These are phyloP conservation scores for Botryotinia convoluta DNA, from an alignment of 2,329 filamentous ascomycete genomes.

Conservation along the genomic window DNA sequence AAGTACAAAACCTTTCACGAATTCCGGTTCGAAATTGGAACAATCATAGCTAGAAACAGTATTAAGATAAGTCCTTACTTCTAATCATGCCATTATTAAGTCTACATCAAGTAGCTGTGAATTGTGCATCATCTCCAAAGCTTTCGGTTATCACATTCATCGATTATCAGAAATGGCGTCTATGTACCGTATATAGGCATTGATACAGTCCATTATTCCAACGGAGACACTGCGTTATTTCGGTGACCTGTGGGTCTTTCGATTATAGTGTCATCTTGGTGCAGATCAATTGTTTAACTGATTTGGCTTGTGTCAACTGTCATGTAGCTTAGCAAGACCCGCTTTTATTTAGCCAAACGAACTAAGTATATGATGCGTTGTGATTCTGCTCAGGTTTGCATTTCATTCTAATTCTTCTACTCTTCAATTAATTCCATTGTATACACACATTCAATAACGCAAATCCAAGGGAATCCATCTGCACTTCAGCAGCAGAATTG, in stretches of 20 bases:
- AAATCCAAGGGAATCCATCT: background rate
- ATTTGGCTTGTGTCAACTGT: background rate
- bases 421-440: background rate
- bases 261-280: background rate
- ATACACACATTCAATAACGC: background rate
- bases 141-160: background rate
- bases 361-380: background rate
- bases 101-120: background rate
- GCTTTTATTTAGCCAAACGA: background rate
- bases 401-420: background rate
- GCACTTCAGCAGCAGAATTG: background rate
- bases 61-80: background rate
- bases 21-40: background rate
- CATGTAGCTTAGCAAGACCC: background rate
- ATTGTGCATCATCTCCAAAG: background rate
- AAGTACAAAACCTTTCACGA: background rate
- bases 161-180: background rate
- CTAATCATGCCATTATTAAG: background rate
- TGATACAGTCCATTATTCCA: background rate
- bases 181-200: background rate
- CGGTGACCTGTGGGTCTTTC: background rate
- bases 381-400: background rate
- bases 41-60: background rate
- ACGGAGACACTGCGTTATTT: background rate
- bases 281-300: background rate